Base-by-base conservation (phyloP, 352 stramenopile genomes). In the Globisporangium heterothallicum region DNA sequence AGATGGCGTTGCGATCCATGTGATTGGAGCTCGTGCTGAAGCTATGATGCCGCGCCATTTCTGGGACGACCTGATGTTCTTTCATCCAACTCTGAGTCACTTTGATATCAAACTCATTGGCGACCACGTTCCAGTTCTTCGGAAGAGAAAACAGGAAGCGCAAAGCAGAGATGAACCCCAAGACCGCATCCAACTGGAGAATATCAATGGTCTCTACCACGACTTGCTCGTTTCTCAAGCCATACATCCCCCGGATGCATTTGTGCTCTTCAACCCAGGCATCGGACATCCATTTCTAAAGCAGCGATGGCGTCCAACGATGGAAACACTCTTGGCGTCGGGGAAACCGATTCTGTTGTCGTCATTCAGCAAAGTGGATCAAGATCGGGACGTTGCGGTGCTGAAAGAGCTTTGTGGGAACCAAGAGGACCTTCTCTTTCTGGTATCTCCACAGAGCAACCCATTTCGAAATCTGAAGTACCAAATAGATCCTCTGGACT, bases 251-350 rank as follows among this genome's bases (percentile, higher is more conserved):
- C 71, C 77, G 4, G 61, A 88, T 26, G 75, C 73, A 1, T 84
- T 84, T 35, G 77, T 82, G 59, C 56, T 91, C 16, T 91, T 85
- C 60, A 91, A 91, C 34, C 77, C 77, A 9, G 80, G 80, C 12
- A 56, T 91, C 12, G 80, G 77, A 6, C 80, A 91, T 51, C 65
- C 71, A 4, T 52, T 55, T 26, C 51, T 91, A 14, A 55, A 59
- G 34, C 53, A 62, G 16, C 74, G 60, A 22, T 91, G 80, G 80
- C 49, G 59, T 10, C 75, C 71, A 13, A 88, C 75, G n/a, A 46
- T 91, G 9, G 44, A 66, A 40, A 25, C 54, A n/a, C 49, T 88
- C 18, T 49, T 91, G 2, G 45, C 43, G 8, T 75, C 70, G 0
- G 46, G 64, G 5, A 74, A 71, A 30, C 77, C 80, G 1, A 48